These are phyloP conservation scores for Zygosaccharomyces siamensis DNA, from an alignment of 805 yeast species.

Conservation along the genomic window DNA sequence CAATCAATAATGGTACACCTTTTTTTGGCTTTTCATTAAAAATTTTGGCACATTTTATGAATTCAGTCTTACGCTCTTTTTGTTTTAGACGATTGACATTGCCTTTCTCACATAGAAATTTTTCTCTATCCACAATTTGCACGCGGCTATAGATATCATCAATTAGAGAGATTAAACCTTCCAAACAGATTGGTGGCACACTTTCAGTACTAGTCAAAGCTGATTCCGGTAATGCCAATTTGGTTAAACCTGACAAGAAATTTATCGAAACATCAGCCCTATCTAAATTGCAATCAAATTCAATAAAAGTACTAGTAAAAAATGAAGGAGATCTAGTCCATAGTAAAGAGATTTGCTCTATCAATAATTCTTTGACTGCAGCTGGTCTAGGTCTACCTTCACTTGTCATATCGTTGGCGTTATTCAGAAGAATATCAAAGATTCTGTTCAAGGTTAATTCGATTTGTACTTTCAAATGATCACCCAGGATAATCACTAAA, in stretches of 20 bases:
- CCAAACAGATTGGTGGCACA: slow-evolving; percentile 91
- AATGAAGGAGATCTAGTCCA: slow-evolving; percentile 79
- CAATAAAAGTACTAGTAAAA: slow-evolving; percentile 70
- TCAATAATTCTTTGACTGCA: slow-evolving; percentile 68
- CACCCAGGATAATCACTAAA: slow-evolving; percentile 60
- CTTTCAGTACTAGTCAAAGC: slow-evolving; percentile 73
- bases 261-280: slow-evolving; percentile 70
- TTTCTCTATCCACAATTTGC: slow-evolving; percentile 19
- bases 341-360: slow-evolving; percentile 76
- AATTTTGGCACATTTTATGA: slow-evolving; percentile 64
- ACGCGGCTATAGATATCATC: slow-evolving; percentile 53
- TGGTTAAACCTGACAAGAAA: slow-evolving; percentile 64
- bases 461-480: slow-evolving; percentile 68
- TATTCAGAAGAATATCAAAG: slow-evolving; percentile 49
- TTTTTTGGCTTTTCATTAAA: slow-evolving; percentile 76
- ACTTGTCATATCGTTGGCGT: slow-evolving; percentile 11
- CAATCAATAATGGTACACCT: slow-evolving; percentile 64
- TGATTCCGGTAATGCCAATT: slow-evolving; percentile 79
- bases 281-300: slow-evolving; percentile 88
- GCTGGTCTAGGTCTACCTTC: slow-evolving; percentile 34
- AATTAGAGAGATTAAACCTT: slow-evolving; percentile 72
- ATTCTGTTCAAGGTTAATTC: slow-evolving; percentile 66
- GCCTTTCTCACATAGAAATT: slow-evolving; percentile 20
- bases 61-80: slow-evolving; percentile 58
- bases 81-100: slow-evolving; percentile 26